These are phyloP conservation scores for Silene uniflora DNA, from an alignment of 148 eudicot genomes.

Conservation along the genomic window DNA sequence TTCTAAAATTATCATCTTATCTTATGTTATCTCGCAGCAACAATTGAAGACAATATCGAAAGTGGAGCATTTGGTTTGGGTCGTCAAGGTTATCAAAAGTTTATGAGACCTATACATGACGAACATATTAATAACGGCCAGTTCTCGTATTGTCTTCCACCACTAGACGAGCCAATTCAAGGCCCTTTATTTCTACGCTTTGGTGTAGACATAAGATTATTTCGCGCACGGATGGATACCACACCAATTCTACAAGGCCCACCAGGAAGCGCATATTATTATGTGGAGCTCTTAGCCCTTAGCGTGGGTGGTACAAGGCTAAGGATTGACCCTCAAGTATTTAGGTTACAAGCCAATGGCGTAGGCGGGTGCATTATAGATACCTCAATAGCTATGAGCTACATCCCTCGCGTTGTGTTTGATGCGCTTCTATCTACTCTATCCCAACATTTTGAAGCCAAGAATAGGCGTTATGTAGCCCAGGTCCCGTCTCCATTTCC, in stretches of 20 bases:
- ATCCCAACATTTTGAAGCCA: neutral
- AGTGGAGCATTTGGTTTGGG: neutral
- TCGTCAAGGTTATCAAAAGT: neutral
- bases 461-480: neutral
- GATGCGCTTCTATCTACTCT: neutral
- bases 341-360: neutral
- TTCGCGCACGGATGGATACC: neutral
- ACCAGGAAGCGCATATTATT: neutral
- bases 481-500: neutral
- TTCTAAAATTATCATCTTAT: too few relatives aligned
- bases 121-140: neutral
- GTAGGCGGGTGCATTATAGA: conserved; percentile 16
- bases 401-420: neutral
- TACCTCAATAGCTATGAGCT: neutral
- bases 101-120: neutral
- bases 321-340: neutral
- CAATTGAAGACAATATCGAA: neutral
- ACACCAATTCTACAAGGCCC: neutral
- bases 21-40: too few relatives aligned
- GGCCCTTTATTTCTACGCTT: conserved; percentile 6
- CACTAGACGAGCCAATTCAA: neutral
- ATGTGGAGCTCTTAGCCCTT: conserved; percentile 8
- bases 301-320: neutral
- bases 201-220: neutral
- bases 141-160: neutral